These are phyloP conservation scores for Globisporangium paroecandrum DNA, from an alignment of 352 stramenopile genomes.

Conservation along the genomic window DNA sequence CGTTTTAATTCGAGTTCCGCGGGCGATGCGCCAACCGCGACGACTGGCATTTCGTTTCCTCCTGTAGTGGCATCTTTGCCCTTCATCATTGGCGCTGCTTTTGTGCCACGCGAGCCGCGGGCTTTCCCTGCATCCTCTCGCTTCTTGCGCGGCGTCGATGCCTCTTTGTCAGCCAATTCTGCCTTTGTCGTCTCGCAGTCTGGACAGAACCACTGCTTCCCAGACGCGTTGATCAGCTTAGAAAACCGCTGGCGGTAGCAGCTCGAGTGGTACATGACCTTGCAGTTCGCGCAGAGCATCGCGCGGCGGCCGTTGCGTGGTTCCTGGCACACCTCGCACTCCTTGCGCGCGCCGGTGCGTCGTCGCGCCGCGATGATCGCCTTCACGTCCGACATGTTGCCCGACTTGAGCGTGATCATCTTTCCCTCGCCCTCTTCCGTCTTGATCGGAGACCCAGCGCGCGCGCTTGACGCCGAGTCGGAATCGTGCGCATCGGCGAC, in stretches of 20 bases:
- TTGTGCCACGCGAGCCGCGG: constrained; percentile 20
- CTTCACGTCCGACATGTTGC: constrained; percentile 51
- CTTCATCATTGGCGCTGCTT: constrained; percentile 8
- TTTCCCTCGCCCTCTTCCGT: constrained; percentile 9
- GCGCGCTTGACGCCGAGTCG: constrained; percentile 27
- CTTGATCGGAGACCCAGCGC: constrained; percentile 22
- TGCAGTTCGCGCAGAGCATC: constrained; percentile 74
- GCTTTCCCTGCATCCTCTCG: constrained; percentile 28
- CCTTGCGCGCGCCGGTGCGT: constrained; percentile 59
- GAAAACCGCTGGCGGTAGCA: constrained; percentile 80
- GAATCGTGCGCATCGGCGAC: constrained; percentile 21
- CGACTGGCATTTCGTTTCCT: constrained; percentile 2
- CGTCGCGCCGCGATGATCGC: constrained; percentile 68
- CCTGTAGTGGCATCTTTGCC: constrained; percentile 5
- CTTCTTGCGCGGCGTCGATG: constrained; percentile 34
- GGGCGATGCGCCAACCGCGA: not conserved
- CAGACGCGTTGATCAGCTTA: constrained; percentile 55
- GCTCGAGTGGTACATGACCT: constrained; percentile 82
- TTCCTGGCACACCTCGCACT: constrained; percentile 74
- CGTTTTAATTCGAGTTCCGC: constrained; percentile 52
- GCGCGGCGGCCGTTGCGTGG: constrained; percentile 71
- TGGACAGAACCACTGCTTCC: constrained; percentile 78
- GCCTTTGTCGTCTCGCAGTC: constrained; percentile 61
- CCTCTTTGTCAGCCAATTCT: constrained; percentile 32
- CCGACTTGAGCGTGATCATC: constrained; percentile 39